Base-by-base conservation (phyloP, 2,329 filamentous ascomycete species). In the Endoconidiophora polonica region DNA sequence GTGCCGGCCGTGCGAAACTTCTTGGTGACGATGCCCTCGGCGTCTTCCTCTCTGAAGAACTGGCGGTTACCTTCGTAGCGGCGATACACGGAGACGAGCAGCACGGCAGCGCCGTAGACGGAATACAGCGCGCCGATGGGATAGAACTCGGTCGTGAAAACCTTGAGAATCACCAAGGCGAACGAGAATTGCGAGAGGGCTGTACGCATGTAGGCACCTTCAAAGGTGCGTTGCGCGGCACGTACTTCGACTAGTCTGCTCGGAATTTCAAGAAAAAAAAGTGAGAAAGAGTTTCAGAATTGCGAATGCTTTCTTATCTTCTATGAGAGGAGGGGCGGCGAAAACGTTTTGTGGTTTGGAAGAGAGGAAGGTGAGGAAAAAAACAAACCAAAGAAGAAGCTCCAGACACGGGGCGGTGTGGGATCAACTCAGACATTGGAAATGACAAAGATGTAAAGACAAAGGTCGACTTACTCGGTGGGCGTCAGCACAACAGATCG, bases 111-210 rank as follows among this genome's bases (percentile, higher is more conserved):
- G 10, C 90, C 91, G 61, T 96, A 96, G 45, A 86, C 80, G 41
- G 91, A 88, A 62, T 95, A 95, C 29, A 98, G 72, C 5, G 91
- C 91, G n/a, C 91, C 91, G 55, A 95, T 94, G 57, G 83, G 79
- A 66, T 96, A 96, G 70, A 98, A 96, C 62, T 96, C 91, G 48
- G 81, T 76, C 6, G 87, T 95, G 68, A 98, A 96, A 65, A 98
- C 93, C 68, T 93, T 94, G 57, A 94, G 77, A 48, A 98, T 85
- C 55, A 98, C 81, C 46, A 98, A 79, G 18, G 90, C 81, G 64
- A 98, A 96, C 51, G 84, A 90, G 69, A 96, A 96, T 61, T 96
- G 88, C 2, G 85, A 86, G 18, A 98, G 77, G 2, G 90, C 88
- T 0, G 91, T 98, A 54, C 91, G 84, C 60, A 95, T 83, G 66